Conservation (phyloP, 2,329 filamentous ascomycete species). For the Cladosporium velox region DNA sequence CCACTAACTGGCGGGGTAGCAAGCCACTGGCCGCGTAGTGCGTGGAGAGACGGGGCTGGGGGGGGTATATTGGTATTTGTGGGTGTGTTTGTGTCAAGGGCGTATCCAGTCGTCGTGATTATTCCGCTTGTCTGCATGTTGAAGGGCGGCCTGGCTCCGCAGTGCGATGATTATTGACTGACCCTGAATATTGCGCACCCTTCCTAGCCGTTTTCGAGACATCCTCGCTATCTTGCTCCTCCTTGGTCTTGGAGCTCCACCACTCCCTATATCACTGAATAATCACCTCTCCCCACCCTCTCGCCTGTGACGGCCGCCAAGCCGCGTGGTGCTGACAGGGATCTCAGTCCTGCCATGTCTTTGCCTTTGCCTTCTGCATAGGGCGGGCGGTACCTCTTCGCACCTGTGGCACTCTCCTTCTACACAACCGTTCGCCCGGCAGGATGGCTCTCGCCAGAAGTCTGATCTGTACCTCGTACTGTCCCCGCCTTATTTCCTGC, state of each 20-base stretch:
- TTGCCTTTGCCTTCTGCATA: not conserved
- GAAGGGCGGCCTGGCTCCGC: not conserved
- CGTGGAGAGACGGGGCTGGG: slow-evolving; percentile 9
- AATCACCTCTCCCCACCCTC: not conserved
- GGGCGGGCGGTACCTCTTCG: not conserved
- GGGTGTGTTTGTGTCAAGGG: not conserved
- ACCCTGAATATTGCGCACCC: not conserved
- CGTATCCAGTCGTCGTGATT: not conserved
- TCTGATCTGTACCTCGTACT: not conserved
- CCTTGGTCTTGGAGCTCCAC: not conserved
- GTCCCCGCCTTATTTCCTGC: slow-evolving; percentile 7
- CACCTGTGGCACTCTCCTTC: not conserved
- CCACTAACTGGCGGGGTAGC: slow-evolving; percentile 10
- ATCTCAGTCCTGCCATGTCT: slow-evolving; percentile 3
- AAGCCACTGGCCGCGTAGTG: slow-evolving; percentile 5
- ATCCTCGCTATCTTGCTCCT: not conserved
- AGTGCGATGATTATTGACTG: not conserved
- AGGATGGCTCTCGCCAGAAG: not conserved
- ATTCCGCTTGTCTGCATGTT: not conserved
- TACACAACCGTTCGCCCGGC: slow-evolving; percentile 19
- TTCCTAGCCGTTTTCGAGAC: no score
- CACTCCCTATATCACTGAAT: not conserved
- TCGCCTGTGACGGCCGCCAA: slow-evolving; percentile 11
- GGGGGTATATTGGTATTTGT: not conserved
- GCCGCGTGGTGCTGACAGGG: slow-evolving; percentile 14